Conservation (phyloP, 495 filamentous ascomycete species). For the Ramalina peruviana region DNA sequence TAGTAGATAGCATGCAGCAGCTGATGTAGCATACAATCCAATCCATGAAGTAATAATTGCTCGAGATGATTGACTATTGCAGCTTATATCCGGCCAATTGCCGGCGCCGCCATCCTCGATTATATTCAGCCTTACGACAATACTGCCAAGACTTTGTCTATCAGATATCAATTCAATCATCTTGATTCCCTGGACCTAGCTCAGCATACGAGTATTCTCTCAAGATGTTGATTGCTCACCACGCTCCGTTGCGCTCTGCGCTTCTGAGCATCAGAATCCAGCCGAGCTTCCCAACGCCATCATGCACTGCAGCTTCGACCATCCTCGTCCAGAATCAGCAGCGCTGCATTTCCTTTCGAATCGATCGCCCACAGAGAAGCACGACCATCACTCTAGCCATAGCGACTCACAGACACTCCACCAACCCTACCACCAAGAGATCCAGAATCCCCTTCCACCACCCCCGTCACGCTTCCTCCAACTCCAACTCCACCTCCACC, state of each 20-base stretch:
- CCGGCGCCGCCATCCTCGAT: no score
- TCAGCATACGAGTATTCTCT: no score
- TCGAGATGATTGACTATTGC: no score
- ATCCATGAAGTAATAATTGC: no score
- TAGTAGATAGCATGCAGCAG: no score
- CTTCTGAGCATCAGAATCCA: slow-evolving; percentile 7
- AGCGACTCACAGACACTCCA: background rate
- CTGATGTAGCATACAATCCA: no score
- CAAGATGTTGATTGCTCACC: no score
- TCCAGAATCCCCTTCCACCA: background rate
- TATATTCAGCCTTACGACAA: no score
- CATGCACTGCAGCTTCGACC: background rate
- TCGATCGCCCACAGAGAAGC: background rate
- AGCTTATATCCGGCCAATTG: no score
- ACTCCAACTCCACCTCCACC: background rate
- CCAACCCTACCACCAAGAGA: background rate
- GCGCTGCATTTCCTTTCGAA: background rate
- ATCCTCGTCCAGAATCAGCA: background rate
- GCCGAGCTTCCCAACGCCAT: background rate
- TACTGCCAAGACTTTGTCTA: no score
- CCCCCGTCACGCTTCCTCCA: background rate
- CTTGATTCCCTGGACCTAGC: no score
- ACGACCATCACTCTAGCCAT: background rate
- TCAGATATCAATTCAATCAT: no score
- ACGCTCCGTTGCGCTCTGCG: slow-evolving; percentile 7